A percentile compares a stretch with the other conserved stretches of the same genome.
These are phyloP conservation scores for Aspergillus biplanus DNA, from an alignment of 495 filamentous ascomycete species.

Conservation along the genomic window DNA sequence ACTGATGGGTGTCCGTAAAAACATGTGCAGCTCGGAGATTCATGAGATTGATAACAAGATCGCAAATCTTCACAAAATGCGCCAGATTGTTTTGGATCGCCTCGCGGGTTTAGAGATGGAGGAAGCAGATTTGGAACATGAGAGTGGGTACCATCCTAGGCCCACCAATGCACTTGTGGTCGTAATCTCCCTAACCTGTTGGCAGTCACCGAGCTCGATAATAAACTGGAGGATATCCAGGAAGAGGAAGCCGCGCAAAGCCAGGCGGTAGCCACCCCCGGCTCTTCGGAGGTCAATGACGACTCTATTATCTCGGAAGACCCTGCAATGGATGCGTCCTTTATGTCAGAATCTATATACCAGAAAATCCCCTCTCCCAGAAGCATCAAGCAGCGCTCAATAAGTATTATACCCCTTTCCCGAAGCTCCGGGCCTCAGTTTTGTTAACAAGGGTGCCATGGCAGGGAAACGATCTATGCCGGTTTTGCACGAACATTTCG, in stretches of 20 bases:
- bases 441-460: neutral
- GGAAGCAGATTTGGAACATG: slow-evolving; percentile 86
- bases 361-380: slow-evolving; percentile 79
- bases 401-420: slow-evolving; percentile 37
- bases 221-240: slow-evolving; percentile 81
- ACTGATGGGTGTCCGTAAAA: slow-evolving; percentile 90
- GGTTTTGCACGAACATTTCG: slow-evolving; percentile 92
- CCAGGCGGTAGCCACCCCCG: slow-evolving; percentile 36
- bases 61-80: slow-evolving; percentile 89
- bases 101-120: slow-evolving; percentile 90
- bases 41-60: slow-evolving; percentile 97
- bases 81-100: slow-evolving; percentile 88
- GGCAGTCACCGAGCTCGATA: slow-evolving; percentile 79
- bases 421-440: neutral
- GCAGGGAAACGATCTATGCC: slow-evolving; percentile 81
- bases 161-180: slow-evolving; percentile 25
- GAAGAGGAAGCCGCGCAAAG: slow-evolving; percentile 70
- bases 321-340: slow-evolving; percentile 64
- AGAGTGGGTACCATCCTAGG: slow-evolving; percentile 58
- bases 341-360: slow-evolving; percentile 99
- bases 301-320: slow-evolving; percentile 56
- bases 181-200: neutral
- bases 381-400: slow-evolving; percentile 67
- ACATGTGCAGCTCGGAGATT: slow-evolving; percentile 96
- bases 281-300: slow-evolving; percentile 59